These are phyloP conservation scores for Zea mays DNA, from an alignment of 176 grass and related monocot species.

Conservation along the genomic window DNA sequence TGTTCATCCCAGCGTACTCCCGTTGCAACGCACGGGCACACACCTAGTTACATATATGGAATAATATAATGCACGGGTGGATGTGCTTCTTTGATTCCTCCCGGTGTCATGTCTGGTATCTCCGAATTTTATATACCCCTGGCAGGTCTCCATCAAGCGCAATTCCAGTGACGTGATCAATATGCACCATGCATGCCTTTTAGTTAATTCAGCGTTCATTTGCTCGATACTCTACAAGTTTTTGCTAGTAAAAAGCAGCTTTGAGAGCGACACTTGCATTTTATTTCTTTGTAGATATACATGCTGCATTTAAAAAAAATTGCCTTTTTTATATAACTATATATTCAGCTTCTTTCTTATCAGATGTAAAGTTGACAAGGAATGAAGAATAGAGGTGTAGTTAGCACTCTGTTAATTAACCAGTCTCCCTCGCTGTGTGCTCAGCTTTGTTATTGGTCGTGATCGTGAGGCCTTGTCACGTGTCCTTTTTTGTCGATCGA, in stretches of 20 bases:
- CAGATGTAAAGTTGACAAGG: conserved; percentile 19
- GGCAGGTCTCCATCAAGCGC: conserved; percentile 3
- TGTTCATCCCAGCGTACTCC: too few species aligned
- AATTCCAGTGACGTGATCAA: conserved; percentile 23
- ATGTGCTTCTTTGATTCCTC: conserved; percentile 27
- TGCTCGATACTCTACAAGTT: neutral
- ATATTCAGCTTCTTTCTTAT: conserved; percentile 3
- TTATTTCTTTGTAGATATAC: neutral
- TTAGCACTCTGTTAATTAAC: conserved; percentile 12
- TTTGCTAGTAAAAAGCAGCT: neutral
- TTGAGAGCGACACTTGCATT: neutral
- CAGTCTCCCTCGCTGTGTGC: neutral
- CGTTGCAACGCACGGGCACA: too few species aligned
- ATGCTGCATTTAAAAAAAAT: neutral
- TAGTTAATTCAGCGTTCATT: neutral
- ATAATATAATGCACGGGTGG: neutral
- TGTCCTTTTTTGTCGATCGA: conserved; percentile 8
- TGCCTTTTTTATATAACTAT: neutral
- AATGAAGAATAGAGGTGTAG: conserved; percentile 8
- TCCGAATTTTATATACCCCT: neutral
- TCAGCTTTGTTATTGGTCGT: neutral
- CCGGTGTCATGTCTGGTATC: conserved; percentile 2
- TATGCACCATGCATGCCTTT: neutral
- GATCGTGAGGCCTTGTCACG: conserved; percentile 10
- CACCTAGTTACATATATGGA: neutral